Percentiles rank a stretch among this genome's conserved stretches.
Evolutionary conservation across 1,284 basidiomycete genomes (phyloP).

Genomic region (Apiotrichum montevideense): DNA sequence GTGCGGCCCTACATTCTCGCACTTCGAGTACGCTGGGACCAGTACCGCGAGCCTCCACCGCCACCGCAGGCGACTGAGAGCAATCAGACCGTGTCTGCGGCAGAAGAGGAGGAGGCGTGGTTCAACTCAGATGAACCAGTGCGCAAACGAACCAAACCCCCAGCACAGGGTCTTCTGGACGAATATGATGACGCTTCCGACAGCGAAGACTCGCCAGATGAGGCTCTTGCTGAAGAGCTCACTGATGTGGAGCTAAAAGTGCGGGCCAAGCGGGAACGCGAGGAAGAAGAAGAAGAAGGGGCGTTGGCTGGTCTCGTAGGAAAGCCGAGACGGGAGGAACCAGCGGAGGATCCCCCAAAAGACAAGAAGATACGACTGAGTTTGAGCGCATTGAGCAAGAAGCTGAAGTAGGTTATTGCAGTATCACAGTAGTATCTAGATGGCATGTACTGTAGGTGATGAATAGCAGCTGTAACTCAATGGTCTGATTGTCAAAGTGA

Average conservation of each 20-base stretch:
- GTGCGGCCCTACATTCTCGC: conserved; percentile 42
- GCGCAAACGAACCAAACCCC: conserved; percentile 6
- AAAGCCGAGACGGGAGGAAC: background rate
- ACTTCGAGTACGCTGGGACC: conserved; percentile 77
- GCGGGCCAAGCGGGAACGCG: conserved; percentile 64
- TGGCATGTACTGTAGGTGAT: background rate
- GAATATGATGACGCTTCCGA: conserved; percentile 47
- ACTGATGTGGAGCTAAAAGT: conserved; percentile 50
- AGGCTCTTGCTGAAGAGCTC: conserved; percentile 33
- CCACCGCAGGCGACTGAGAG: conserved; percentile 48
- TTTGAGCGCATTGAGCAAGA: conserved; percentile 24
- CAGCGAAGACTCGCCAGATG: conserved; percentile 33
- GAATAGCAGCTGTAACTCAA: background rate
- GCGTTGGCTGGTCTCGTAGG: conserved; percentile 17
- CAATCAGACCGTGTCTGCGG: conserved; percentile 52
- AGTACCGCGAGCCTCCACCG: conserved; percentile 78
- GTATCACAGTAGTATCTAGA: background rate
- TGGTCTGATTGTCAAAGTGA: no score
- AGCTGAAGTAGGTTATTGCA: conserved; percentile 4
- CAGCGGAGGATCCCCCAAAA: conserved; percentile 5
- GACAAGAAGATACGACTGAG: conserved; percentile 37
- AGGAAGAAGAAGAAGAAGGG: conserved; percentile 57
- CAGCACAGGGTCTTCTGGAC: conserved; percentile 25
- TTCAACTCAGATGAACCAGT: conserved; percentile 65
- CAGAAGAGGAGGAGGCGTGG: conserved; percentile 72